Evolutionary conservation across 2,329 filamentous ascomycete genomes (phyloP), one percentile per base, ranked within the genome.

Genomic region (Phyllosticta citribraziliensis): DNA sequence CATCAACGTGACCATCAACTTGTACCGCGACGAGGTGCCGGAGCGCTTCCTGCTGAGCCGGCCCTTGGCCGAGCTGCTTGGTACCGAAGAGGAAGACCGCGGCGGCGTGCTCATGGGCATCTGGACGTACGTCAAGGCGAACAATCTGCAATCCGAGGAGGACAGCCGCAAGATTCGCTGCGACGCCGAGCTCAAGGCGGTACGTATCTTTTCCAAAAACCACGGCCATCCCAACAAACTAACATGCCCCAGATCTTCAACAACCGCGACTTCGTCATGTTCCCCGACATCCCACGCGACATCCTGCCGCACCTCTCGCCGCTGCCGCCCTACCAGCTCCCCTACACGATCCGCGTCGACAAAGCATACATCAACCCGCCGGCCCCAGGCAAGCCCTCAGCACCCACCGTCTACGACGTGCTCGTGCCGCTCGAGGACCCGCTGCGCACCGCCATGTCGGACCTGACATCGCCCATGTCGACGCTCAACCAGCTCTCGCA

Each of bases 291-390:
- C 59, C 86, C 88, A 55, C 88, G 93, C 58, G 88, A 89, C 67
- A 86, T 96, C 64, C 84, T 87, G 57, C 82, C 83, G 10, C 91
- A 97, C 74, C 84, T 97, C 61, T 84, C 82, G 30, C 85, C 90
- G 2, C 82, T 97, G 1, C 85, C 89, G 5, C 91, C 94, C 0
- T 83, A 97, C 69, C 86, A 88, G 68, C 83, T 99, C 35, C 82
- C 86, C 22, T 99, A 97, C 78, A 99, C 92, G 9, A 94, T 99
- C 71, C 90, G 93, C 63, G 88, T 97, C 51, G 94, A 99, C 73
- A 76, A 77, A 64, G 69, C 74, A 62, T 80, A 80, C 68, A 75
- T 79, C 61, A 82, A 90, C 68, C 84, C 87, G 9, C 93, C 92
- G 70, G 87, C 93, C 70, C 71, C 71, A 62, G 85, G 84, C 66